Evolutionary conservation across 805 yeast genomes (phyloP).

Genomic region (Candida awuae): DNA sequence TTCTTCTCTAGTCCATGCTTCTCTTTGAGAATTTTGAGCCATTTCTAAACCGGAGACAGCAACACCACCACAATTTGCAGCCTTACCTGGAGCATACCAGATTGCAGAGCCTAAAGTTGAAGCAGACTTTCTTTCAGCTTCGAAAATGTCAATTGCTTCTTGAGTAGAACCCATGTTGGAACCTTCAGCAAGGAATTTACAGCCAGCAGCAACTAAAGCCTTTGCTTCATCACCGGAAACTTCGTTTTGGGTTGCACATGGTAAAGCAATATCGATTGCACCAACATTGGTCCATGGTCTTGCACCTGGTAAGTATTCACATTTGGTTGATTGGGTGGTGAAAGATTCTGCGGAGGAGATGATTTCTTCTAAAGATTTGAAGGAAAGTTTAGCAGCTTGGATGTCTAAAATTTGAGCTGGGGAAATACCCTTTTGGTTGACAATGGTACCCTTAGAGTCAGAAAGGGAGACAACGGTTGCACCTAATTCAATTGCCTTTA

Average conservation of each 20-base stretch:
- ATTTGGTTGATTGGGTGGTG: slow-evolving; percentile 36
- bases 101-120: slow-evolving; percentile 41
- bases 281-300: slow-evolving; percentile 96
- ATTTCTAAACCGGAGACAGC: slow-evolving; percentile 97
- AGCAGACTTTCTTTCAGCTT: slow-evolving; percentile 59
- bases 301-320: slow-evolving; percentile 83
- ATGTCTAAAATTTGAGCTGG: slow-evolving; percentile 70
- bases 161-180: slow-evolving; percentile 99
- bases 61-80: slow-evolving; percentile 99
- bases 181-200: slow-evolving; percentile 94
- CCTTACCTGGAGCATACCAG: slow-evolving; percentile 99
- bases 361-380: slow-evolving; percentile 66
- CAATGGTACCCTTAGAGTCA: slow-evolving; percentile 88
- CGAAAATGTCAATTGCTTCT: slow-evolving; percentile 93
- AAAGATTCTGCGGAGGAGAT: slow-evolving; percentile 49
- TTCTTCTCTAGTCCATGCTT: slow-evolving; percentile 83
- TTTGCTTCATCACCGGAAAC: slow-evolving; percentile 95
- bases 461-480: slow-evolving; percentile 90
- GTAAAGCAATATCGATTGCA: slow-evolving; percentile 89
- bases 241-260: slow-evolving; percentile 98
- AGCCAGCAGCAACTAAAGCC: slow-evolving; percentile 87
- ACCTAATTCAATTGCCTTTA: slow-evolving; percentile 94
- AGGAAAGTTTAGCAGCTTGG: slow-evolving; percentile 70
- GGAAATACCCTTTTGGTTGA: slow-evolving; percentile 75
- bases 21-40: slow-evolving; percentile 98